A percentile compares a stretch with the other conserved stretches of the same genome.
Conservation (phyloP, 2,329 filamentous ascomycete species). For the Penicillium sp. region DNA sequence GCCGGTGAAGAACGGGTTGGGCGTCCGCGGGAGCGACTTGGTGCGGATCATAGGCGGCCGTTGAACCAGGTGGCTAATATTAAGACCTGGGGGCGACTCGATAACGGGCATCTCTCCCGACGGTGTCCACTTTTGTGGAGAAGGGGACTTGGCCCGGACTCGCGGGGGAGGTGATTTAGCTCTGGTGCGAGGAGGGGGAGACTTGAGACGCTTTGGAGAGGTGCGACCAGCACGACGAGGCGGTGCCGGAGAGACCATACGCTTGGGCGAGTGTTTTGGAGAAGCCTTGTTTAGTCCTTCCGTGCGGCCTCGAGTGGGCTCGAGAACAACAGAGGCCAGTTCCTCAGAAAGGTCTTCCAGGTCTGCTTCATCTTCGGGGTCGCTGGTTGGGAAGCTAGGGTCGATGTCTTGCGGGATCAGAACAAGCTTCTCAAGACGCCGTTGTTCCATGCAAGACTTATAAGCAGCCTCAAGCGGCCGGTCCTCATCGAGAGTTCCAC, state of each 20-base stretch:
- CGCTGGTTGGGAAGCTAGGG: slow-evolving; percentile 92
- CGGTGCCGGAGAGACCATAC: slow-evolving; percentile 53
- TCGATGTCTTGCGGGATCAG: slow-evolving; percentile 94
- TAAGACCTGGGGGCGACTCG: slow-evolving; percentile 48
- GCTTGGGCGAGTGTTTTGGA: slow-evolving; percentile 59
- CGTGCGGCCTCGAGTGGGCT: slow-evolving; percentile 44
- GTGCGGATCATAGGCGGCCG: slow-evolving; percentile 71
- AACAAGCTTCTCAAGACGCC: slow-evolving; percentile 76
- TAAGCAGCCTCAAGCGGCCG: slow-evolving; percentile 92
- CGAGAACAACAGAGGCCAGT: slow-evolving; percentile 55
- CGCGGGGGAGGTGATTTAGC: slow-evolving; percentile 24
- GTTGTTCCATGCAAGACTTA: slow-evolving; percentile 76
- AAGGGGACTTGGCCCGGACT: slow-evolving; percentile 46
- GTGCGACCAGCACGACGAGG: slow-evolving; percentile 49
- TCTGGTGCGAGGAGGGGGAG: slow-evolving; percentile 64
- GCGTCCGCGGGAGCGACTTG: slow-evolving; percentile 80
- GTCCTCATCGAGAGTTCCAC: slow-evolving; percentile 94
- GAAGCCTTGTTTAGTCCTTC: slow-evolving; percentile 53
- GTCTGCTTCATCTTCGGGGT: slow-evolving; percentile 81
- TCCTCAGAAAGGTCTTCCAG: slow-evolving; percentile 60
- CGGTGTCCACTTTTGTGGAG: slow-evolving; percentile 41
- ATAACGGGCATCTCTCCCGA: slow-evolving; percentile 43
- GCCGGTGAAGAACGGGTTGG: slow-evolving; percentile 63
- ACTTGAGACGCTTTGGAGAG: slow-evolving; percentile 68
- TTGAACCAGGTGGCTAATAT: slow-evolving; percentile 55